Base-by-base conservation (phyloP, 2,329 filamentous ascomycete species). In the Scortechinia acanthostroma region DNA sequence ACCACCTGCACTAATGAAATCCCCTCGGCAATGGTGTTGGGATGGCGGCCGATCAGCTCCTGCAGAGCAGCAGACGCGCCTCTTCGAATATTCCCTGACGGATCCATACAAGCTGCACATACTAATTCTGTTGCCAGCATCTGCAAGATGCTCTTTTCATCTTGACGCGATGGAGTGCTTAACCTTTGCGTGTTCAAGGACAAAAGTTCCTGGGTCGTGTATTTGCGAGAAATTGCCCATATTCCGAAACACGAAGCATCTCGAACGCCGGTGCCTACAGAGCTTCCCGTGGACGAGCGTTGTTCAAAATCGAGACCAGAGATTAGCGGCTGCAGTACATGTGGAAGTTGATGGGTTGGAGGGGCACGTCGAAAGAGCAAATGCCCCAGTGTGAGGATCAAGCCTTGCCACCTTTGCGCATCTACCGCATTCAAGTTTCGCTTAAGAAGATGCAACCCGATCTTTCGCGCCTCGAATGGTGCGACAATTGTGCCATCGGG, bases 161-260 rank as follows among this genome's bases (percentile, higher is more conserved):
- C 59, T 56, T 63, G 17, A 46, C 45, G 14, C 28, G n/a, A 19
- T 6, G 21, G 25, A 16, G 21, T 16, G 23, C 35, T 23, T 19
- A 48, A 22, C 14, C 43, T 22, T 21, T 52, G 48, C 21, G 49
- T 47, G 15, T 49, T 46, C 2, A 69, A 68, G 1, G 77, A 68
- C 1, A 94, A 75, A 0, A 97, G 72, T 60, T 97, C 91, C 1
- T 69, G 58, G 0, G 90, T 95, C 1, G 79, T 82, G 55, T 97
- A 98, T 45, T 91, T 83, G 46, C 93, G 77, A 19, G 91, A 88
- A 4, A 97, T 62, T 1, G 91, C 86, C 93, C 93, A 98, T 20
- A 97, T 84, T 4, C 93, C 93, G 59, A 97, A 98, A 59, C 91
- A 96, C 2, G 93, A 89, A 13, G 93, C 91, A 66, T 98, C 93